A percentile compares a stretch with the other conserved stretches of the same genome.
These are phyloP conservation scores for Colletotrichum spinosum DNA, from an alignment of 2,329 filamentous ascomycete genomes.

Conservation along the genomic window DNA sequence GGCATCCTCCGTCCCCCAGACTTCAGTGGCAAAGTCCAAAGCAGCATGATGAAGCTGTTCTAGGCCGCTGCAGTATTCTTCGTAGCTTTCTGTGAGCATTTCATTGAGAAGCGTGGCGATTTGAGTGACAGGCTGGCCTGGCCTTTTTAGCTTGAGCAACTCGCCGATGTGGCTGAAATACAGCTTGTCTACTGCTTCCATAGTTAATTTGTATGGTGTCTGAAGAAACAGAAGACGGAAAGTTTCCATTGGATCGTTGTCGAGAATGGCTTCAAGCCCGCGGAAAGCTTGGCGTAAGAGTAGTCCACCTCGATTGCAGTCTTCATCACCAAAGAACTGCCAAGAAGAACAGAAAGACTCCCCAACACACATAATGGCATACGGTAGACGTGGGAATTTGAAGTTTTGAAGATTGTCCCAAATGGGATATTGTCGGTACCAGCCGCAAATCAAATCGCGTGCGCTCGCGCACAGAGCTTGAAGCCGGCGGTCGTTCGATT, in stretches of 20 bases:
- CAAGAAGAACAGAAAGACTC: neutral
- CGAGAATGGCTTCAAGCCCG: neutral
- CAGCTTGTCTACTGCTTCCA: too few relatives aligned
- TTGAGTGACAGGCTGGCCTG: neutral
- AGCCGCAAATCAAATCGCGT: neutral
- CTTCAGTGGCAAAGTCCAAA: too few relatives aligned
- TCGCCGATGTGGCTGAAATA: neutral
- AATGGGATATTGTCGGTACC: neutral
- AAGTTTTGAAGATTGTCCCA: neutral
- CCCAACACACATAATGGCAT: fast-evolving
- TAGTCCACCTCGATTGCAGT: neutral
- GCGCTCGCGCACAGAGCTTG: neutral
- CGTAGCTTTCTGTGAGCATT: too few relatives aligned
- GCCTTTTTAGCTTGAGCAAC: neutral
- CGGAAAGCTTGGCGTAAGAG: neutral
- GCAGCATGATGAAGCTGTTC: too few relatives aligned
- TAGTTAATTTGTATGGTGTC: neutral
- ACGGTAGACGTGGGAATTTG: fast-evolving
- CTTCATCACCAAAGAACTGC: neutral
- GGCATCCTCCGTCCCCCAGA: too few relatives aligned
- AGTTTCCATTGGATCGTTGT: neutral
- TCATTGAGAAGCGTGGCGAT: neutral
- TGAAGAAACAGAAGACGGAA: neutral
- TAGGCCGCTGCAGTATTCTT: too few relatives aligned
- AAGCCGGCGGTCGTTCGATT: neutral